Conservation (phyloP, 2,329 filamentous ascomycete species). For the Arthrobotrys iridis region DNA sequence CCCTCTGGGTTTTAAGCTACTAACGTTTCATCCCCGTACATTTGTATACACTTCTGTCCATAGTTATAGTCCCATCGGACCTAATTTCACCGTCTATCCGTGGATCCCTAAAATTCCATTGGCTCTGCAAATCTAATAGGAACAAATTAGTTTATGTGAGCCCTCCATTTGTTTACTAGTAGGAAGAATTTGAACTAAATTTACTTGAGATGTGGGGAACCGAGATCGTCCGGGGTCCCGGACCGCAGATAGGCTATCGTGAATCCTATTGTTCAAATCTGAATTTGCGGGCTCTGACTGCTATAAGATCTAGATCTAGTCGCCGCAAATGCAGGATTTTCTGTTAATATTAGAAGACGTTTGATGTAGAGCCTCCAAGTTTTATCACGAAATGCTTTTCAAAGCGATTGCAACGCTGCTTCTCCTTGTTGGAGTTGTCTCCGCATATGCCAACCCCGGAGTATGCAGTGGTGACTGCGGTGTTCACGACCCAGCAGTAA, state of each 20-base stretch:
- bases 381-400: slow-evolving; percentile 45
- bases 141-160: neutral
- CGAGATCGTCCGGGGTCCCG: slow-evolving; percentile 39
- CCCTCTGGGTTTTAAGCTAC: too few relatives aligned
- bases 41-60: neutral
- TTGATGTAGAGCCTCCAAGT: neutral
- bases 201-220: slow-evolving; percentile 19
- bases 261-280: neutral
- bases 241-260: slow-evolving; percentile 25
- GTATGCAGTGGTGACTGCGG: slow-evolving; percentile 62
- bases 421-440: slow-evolving; percentile 25
- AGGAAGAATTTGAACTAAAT: slow-evolving; percentile 18
- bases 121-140: neutral
- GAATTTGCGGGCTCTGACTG: neutral
- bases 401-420: slow-evolving; percentile 53
- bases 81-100: slow-evolving; percentile 5
- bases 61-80: neutral
- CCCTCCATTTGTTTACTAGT: slow-evolving; percentile 18
- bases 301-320: too few relatives aligned
- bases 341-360: too few relatives aligned
- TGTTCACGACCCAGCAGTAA: slow-evolving; percentile 62
- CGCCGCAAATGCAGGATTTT: too few relatives aligned
- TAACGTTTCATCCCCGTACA: too few relatives aligned
- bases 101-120: neutral
- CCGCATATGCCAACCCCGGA: slow-evolving; percentile 59